Evolutionary conservation across 768 basidiomycete species (phyloP), one percentile per base, ranked within the genome.

Genomic region (Gloeophyllum trabeum): DNA sequence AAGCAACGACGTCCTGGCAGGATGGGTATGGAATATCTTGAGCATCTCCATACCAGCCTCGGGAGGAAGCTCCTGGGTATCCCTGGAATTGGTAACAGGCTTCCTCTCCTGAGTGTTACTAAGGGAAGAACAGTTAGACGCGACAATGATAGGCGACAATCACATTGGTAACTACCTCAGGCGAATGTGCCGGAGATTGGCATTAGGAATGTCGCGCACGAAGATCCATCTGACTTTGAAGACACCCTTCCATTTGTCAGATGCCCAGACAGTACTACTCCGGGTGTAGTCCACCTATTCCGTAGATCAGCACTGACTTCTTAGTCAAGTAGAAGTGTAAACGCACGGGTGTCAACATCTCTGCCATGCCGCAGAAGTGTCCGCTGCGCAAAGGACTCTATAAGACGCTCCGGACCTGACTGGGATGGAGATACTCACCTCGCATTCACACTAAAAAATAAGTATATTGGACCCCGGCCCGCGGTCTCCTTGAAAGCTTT

Each of bases 161-260:
- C 5, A 43, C 40, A 24, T 46, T 24, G 45, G 45, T 28, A 50
- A 73, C 23, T 59, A 90, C 88, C 81, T 83, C 39, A 93, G 63
- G 48, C 87, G 81, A 56, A 96, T 93, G 60, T 94, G 91, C 38
- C 91, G 72, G 37, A 96, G 62, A 41, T 81, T 86, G 48, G 86
- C 76, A 54, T 93, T 93, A 20, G 90, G 91, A 39, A 91, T 91
- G 56, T 97, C 94, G 44, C 91, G 81, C 43, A 99, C 92, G 57
- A 91, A 98, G 48, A 98, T 81, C 96, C 96, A 98, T 43, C 83
- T 76, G 20, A 99, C 90, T 64, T 93, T 94, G 70, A 99, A 96
- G 41, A 98, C 90, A 19, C 96, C 96, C 61, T 99, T 98, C 96
- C 96, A 99, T 59, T 99, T 99, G 63, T 98, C 93, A 24, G 93